phyloP scores from a whole-genome alignment of 768 basidiomycete species.

The Sutorius australiensis region DNA sequence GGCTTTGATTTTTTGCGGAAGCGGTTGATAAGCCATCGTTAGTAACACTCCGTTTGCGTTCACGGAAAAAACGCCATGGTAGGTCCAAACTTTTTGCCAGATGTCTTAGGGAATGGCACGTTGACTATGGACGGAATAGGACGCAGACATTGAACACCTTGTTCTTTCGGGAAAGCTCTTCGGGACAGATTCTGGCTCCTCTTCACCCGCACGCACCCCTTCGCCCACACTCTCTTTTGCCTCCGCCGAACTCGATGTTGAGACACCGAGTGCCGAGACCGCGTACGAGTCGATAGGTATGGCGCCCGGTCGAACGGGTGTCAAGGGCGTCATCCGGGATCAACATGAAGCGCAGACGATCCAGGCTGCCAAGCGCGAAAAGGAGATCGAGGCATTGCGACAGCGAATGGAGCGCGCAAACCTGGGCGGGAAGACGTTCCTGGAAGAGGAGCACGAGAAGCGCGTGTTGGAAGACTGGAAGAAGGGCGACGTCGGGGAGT shows the following conservation, averaged over 20 bases:
- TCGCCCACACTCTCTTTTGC: slow-evolving; percentile 41
- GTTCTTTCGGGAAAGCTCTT: slow-evolving; percentile 79
- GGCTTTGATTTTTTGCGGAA: not conserved
- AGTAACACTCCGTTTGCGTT: not conserved
- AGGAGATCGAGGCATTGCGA: slow-evolving; percentile 51
- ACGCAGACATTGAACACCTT: slow-evolving; percentile 61
- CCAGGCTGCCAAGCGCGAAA: slow-evolving; percentile 48
- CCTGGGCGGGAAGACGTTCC: slow-evolving; percentile 65
- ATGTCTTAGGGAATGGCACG: not conserved
- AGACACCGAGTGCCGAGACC: slow-evolving; percentile 35
- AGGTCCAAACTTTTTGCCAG: not conserved
- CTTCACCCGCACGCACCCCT: slow-evolving; percentile 62
- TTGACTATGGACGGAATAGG: slow-evolving; percentile 17
- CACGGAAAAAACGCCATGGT: slow-evolving; percentile 13
- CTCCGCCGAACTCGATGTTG: slow-evolving; percentile 43
- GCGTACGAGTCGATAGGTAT: slow-evolving; percentile 67
- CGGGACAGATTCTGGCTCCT: slow-evolving; percentile 47
- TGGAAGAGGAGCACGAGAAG: slow-evolving; percentile 73
- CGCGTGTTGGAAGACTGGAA: slow-evolving; percentile 42
- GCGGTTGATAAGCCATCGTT: slow-evolving; percentile 16
- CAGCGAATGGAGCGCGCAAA: slow-evolving; percentile 59
- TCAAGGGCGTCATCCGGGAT: slow-evolving; percentile 86
- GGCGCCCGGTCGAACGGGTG: slow-evolving; percentile 83
- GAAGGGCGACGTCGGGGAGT: slow-evolving; percentile 27
- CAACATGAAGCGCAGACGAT: slow-evolving; percentile 62